A percentile compares a stretch with the other conserved stretches of the same genome.
Evolutionary conservation across 2,329 filamentous ascomycete species (phyloP).

Genomic region (Neophaeococcomyces mojaviensis): DNA sequence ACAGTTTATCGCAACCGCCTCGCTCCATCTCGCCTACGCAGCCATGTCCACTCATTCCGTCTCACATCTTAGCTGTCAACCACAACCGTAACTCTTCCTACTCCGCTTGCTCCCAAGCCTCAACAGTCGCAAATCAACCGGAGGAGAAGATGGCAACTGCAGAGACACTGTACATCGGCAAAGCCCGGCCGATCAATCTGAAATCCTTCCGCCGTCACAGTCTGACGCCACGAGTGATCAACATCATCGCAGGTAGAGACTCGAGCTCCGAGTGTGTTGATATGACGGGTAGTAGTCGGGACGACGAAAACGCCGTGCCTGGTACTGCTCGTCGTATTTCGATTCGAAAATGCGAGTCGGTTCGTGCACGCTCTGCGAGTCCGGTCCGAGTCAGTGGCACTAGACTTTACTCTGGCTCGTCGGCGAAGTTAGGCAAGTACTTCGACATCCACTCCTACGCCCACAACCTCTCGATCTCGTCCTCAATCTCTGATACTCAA

Average conservation of each 20-base stretch:
- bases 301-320: background rate
- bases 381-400: background rate
- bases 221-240: slow-evolving; percentile 5
- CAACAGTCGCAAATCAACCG: background rate
- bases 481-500: too few species aligned
- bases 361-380: background rate
- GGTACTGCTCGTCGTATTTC: background rate
- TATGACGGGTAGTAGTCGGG: background rate
- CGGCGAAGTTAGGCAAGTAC: slow-evolving; percentile 2
- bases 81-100: slow-evolving; percentile 2
- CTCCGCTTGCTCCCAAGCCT: background rate
- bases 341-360: background rate
- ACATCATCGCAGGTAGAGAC: slow-evolving; percentile 2
- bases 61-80: background rate
- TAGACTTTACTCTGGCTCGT: background rate
- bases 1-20: too few species aligned
- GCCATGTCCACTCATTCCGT: background rate
- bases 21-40: background rate
- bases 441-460: background rate
- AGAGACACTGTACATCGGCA: slow-evolving; percentile 1
- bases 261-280: background rate
- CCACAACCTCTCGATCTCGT: too few species aligned
- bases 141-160: background rate
- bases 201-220: slow-evolving; percentile 1
- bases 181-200: background rate